A percentile compares a stretch with the other conserved stretches of the same genome.
These are phyloP conservation scores for Daldinia sp. DNA, from an alignment of 2,329 filamentous ascomycete species.

Conservation along the genomic window DNA sequence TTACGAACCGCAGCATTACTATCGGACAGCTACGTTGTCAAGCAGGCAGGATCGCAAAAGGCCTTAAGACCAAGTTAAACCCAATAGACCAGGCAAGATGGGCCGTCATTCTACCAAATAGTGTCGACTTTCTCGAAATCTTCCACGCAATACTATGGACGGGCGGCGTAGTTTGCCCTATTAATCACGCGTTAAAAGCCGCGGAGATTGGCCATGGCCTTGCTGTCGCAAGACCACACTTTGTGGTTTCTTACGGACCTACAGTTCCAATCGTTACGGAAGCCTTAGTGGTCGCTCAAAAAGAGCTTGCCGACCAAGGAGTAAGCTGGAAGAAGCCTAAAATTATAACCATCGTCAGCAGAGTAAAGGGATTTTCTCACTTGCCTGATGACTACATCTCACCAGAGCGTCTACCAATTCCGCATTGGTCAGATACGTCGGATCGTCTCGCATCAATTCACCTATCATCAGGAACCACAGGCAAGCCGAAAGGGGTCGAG, in stretches of 20 bases:
- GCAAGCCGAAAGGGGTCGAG: slow-evolving; percentile 41
- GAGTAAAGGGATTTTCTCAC: slow-evolving; percentile 40
- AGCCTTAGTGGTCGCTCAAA: slow-evolving; percentile 46
- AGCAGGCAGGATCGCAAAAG: slow-evolving; percentile 53
- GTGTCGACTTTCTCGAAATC: slow-evolving; percentile 54
- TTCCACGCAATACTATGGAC: slow-evolving; percentile 54
- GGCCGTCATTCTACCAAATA: slow-evolving; percentile 56
- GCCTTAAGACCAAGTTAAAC: slow-evolving; percentile 46
- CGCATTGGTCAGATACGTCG: slow-evolving; percentile 48
- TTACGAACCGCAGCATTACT: slow-evolving; percentile 56
- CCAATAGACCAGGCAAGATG: slow-evolving; percentile 51
- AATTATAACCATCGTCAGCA: slow-evolving; percentile 48
- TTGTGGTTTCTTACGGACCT: slow-evolving; percentile 51
- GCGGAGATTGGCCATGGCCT: slow-evolving; percentile 53
- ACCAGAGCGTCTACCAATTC: slow-evolving; percentile 46
- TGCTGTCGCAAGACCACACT: slow-evolving; percentile 53
- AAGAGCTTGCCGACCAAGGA: slow-evolving; percentile 39
- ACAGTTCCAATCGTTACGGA: slow-evolving; percentile 44
- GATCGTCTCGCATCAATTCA: slow-evolving; percentile 51
- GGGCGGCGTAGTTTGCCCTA: slow-evolving; percentile 51
- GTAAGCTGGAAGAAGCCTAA: slow-evolving; percentile 48
- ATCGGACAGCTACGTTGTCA: slow-evolving; percentile 53
- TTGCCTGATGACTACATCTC: slow-evolving; percentile 49
- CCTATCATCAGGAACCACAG: slow-evolving; percentile 44
- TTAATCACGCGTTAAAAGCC: slow-evolving; percentile 51